These are phyloP conservation scores for Syzygium malaccense DNA, from an alignment of 441 rosid genomes.

Conservation along the genomic window DNA sequence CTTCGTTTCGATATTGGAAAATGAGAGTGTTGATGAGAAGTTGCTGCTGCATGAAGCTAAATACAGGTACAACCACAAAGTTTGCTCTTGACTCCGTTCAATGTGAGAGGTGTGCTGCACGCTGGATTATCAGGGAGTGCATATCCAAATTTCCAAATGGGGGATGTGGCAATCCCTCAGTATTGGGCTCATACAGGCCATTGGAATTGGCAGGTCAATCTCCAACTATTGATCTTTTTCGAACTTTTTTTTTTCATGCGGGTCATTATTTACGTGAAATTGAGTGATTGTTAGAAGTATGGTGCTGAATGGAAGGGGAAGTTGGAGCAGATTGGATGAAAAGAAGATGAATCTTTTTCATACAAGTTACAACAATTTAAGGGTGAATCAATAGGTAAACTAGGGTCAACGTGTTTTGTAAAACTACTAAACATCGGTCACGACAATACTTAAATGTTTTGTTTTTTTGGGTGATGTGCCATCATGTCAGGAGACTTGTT, in stretches of 20 bases:
- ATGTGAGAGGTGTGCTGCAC: constrained; percentile 55
- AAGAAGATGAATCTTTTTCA: not conserved
- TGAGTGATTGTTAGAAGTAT: not conserved
- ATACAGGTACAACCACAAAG: constrained; percentile 60
- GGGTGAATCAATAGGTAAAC: too few species aligned
- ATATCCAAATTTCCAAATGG: constrained; percentile 53
- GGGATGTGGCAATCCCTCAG: constrained; percentile 66
- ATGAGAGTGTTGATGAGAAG: not conserved
- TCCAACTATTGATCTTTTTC: not conserved
- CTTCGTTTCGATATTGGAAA: not conserved
- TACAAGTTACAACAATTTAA: not conserved
- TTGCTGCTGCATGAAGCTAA: constrained; percentile 23
- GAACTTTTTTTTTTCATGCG: not conserved
- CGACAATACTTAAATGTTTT: too few species aligned
- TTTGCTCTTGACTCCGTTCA: constrained; percentile 41
- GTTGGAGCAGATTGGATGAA: not conserved
- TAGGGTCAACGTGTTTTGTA: too few species aligned
- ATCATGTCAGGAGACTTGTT: fast-evolving
- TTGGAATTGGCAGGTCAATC: constrained; percentile 68
- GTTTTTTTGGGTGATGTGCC: not conserved
- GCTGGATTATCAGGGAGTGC: constrained; percentile 76
- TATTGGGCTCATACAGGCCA: constrained; percentile 82
- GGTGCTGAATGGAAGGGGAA: not conserved
- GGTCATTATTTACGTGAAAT: not conserved
- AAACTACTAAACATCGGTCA: not conserved